phyloP scores from a whole-genome alignment of 495 filamentous ascomycete genomes.

The Beverwykella pulmonaria region DNA sequence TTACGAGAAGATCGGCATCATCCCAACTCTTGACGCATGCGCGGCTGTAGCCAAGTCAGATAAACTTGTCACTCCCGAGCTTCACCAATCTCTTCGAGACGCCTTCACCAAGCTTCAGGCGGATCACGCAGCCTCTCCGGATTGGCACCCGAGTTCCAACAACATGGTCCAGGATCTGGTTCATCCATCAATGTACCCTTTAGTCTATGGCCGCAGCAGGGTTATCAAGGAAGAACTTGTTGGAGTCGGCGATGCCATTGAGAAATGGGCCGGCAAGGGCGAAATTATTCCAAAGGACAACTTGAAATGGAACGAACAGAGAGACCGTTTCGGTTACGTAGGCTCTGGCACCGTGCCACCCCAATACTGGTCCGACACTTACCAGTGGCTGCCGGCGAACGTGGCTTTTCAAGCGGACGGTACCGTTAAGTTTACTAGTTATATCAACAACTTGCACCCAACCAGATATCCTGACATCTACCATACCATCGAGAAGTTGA shows the following conservation, averaged over 20 bases:
- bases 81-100: conserved; percentile 12
- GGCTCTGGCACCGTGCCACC: conserved; percentile 1
- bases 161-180: conserved; percentile 29
- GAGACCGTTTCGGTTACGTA: no score
- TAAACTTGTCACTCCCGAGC: conserved; percentile 4
- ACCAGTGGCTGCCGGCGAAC: conserved; percentile 31
- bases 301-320: neutral
- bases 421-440: conserved; percentile 20
- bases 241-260: conserved; percentile 18
- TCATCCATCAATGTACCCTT: conserved; percentile 30
- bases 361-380: conserved; percentile 29
- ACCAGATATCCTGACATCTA: conserved; percentile 23
- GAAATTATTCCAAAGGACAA: neutral
- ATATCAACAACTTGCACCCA: conserved; percentile 33
- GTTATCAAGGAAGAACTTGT: conserved; percentile 14
- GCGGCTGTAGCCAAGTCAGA: conserved; percentile 26
- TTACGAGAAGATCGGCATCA: conserved; percentile 16
- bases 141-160: conserved; percentile 30
- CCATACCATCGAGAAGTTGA: conserved; percentile 25
- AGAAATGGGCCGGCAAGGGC: conserved; percentile 31
- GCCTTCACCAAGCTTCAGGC: conserved; percentile 13
- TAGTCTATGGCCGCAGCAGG: conserved; percentile 28
- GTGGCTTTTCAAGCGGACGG: conserved; percentile 21
- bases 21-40: conserved; percentile 26
- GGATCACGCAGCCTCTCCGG: conserved; percentile 12